Conservation (phyloP, 768 basidiomycete species). For the Boletus subcaerulescens region DNA sequence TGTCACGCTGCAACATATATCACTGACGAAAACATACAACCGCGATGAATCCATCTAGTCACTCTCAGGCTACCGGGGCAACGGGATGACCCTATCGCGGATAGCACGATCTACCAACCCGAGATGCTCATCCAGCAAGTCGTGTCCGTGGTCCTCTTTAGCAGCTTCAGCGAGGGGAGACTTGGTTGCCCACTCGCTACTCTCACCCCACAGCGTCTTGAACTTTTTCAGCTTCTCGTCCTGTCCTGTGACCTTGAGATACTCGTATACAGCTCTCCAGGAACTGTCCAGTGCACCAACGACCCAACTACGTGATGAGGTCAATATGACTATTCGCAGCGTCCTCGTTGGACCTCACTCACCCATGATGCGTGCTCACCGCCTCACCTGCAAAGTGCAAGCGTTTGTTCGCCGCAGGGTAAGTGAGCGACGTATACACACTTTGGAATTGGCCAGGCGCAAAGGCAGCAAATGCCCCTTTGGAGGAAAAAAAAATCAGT, state of each 20-base stretch:
- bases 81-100: not conserved
- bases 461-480: slow-evolving; percentile 39
- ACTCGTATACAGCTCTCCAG: slow-evolving; percentile 33
- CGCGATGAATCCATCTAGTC: no score
- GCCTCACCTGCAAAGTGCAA: slow-evolving; percentile 14
- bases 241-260: slow-evolving; percentile 15
- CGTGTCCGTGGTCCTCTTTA: not conserved
- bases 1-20: no score
- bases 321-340: not conserved
- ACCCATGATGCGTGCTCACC: slow-evolving; percentile 37
- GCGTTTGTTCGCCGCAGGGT: slow-evolving; percentile 21
- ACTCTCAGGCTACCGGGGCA: no score
- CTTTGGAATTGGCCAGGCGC: slow-evolving; percentile 37
- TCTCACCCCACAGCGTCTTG: slow-evolving; percentile 27
- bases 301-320: slow-evolving; percentile 29
- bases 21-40: no score
- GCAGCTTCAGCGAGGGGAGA: not conserved
- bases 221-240: slow-evolving; percentile 13
- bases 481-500: not conserved
- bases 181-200: slow-evolving; percentile 23
- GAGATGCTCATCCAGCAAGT: slow-evolving; percentile 4
- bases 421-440: slow-evolving; percentile 30
- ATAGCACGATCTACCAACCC: not conserved
- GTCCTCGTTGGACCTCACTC: slow-evolving; percentile 8
- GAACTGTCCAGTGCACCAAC: slow-evolving; percentile 38